Percentiles rank a stretch among this genome's conserved stretches.
Evolutionary conservation across 75 land plant species (phyloP).

Genomic region (Azolla pinnata): DNA sequence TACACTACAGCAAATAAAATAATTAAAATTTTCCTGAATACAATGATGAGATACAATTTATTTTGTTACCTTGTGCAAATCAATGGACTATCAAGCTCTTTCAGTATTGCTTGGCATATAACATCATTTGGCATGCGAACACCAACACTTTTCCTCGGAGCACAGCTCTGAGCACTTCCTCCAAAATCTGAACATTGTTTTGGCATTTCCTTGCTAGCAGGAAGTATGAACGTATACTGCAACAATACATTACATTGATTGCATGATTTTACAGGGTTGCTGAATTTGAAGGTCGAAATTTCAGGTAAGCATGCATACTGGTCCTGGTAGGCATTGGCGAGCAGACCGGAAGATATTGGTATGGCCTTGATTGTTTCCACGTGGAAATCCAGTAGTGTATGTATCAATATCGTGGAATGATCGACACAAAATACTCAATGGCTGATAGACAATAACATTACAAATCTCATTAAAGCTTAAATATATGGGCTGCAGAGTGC

Average conservation of each 20-base stretch:
- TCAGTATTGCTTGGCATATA: conserved; percentile 61
- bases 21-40: background rate
- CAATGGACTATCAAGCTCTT: conserved; percentile 61
- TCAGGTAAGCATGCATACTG: conserved; percentile 35
- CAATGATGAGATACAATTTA: background rate
- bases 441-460: conserved; percentile 32
- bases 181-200: conserved; percentile 73
- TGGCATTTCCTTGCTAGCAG: conserved; percentile 84
- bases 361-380: conserved; percentile 66
- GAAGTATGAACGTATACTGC: conserved; percentile 86
- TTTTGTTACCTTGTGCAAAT: conserved; percentile 63
- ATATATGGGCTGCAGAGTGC: too few species aligned
- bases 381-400: conserved; percentile 82
- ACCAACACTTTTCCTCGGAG: conserved; percentile 68
- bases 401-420: conserved; percentile 78
- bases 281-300: background rate
- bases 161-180: conserved; percentile 48
- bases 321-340: conserved; percentile 89
- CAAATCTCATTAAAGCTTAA: too few species aligned
- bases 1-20: conserved; percentile 37
- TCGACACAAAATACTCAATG: conserved; percentile 83
- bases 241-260: background rate
- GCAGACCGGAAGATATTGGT: conserved; percentile 73
- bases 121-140: conserved; percentile 89
- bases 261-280: background rate